Evolutionary conservation across 2,329 filamentous ascomycete species (phyloP).

Genomic region (Ophiostoma ulmi): DNA sequence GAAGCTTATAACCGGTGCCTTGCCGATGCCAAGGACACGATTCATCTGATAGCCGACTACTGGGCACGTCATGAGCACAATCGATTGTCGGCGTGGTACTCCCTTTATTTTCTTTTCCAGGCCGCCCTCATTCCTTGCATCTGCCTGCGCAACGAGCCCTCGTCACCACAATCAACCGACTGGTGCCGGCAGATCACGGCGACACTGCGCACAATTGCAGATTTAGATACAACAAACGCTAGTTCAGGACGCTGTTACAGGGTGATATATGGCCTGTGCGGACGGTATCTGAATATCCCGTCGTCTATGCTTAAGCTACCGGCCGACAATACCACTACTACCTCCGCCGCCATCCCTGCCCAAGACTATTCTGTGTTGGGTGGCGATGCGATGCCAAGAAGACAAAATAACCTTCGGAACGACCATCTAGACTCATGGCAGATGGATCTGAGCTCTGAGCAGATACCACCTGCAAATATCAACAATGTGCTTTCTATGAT

Average conservation of each 20-base stretch:
- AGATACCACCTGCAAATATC: conserved; percentile 42
- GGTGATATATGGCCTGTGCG: background rate
- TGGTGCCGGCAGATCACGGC: conserved; percentile 41
- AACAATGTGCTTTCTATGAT: conserved; percentile 42
- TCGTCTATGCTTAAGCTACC: background rate
- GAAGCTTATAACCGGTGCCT: conserved; percentile 38
- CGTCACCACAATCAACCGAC: conserved; percentile 34
- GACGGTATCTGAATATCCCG: background rate
- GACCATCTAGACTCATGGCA: background rate
- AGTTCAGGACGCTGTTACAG: conserved; percentile 31
- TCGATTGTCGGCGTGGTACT: conserved; percentile 42
- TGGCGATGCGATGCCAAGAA: background rate
- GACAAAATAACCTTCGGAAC: background rate
- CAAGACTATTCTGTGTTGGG: background rate
- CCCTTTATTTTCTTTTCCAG: conserved; percentile 45
- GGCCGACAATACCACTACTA: background rate
- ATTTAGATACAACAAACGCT: conserved; percentile 38
- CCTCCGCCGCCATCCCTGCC: background rate
- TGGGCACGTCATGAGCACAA: conserved; percentile 38
- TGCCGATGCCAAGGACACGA: conserved; percentile 39
- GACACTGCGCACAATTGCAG: conserved; percentile 37
- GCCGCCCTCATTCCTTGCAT: conserved; percentile 45
- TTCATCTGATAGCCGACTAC: conserved; percentile 37
- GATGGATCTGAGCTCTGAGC: conserved; percentile 35
- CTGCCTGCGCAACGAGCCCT: conserved; percentile 42